Evolutionary conservation across 2,329 filamentous ascomycete species (phyloP), one percentile per base, ranked within the genome.

Genomic region (Rutstroemia sp.): DNA sequence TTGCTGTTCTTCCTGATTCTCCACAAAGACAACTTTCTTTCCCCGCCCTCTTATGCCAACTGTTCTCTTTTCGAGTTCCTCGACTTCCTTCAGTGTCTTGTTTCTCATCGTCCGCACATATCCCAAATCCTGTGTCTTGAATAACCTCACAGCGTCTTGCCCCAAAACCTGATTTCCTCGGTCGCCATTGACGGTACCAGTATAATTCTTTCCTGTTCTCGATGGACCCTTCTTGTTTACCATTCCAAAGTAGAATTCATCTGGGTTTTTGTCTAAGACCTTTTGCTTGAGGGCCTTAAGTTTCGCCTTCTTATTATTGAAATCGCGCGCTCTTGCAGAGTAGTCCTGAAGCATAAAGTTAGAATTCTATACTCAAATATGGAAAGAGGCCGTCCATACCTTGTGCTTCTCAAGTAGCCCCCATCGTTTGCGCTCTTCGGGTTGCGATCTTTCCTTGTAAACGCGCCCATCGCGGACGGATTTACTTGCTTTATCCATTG

Each of bases 331-430:
- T 59, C 84, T 82, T 51, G 83, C 79, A 48, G 78, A 77, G 71
- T 87, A 86, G 69, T 87, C 83, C 78, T 80, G 58, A 17, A 34
- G n/a, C 25, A 44, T n/a, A 25, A 51, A 42, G 55, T 51, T 55
- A 58, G 19, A 39, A 46, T 14, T 12, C 48, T 16, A 41, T 23
- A 47, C 7, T 27, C 5, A 46, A 48, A 21, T 38, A 16, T 45
- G 42, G 17, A 39, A 19, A 5, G 45, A 10, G n/a, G 30, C 21
- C 25, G 9, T 25, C 61, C 69, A 44, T 68, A 86, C 86, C 76
- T 96, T 96, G 79, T 94, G 88, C 76, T 99, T 97, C 73, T 97
- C 94, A 60, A 97, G 84, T 21, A 97, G 81, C 62, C 94, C 94
- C 74, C 91, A 90, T 76, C 89, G 89, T 63, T 86, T 77, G 53